phyloP scores from a whole-genome alignment of 2,329 filamentous ascomycete genomes.

The Pseudogymnoascus sp. region DNA sequence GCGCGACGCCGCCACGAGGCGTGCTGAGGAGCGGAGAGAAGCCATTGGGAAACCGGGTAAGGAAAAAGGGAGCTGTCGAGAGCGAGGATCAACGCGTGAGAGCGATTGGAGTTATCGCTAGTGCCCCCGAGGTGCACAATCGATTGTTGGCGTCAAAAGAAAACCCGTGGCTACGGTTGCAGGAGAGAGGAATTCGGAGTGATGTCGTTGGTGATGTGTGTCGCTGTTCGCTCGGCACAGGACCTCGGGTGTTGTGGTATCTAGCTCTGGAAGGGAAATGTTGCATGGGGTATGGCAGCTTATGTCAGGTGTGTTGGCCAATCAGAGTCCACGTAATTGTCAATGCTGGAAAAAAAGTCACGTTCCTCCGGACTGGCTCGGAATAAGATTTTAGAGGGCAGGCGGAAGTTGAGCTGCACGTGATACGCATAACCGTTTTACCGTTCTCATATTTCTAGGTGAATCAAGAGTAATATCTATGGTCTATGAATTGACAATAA shows the following conservation, averaged over 20 bases:
- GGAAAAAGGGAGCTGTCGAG: conserved; percentile 4
- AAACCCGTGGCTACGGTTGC: conserved; percentile 3
- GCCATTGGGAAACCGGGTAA: conserved; percentile 39
- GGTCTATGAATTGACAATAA: background rate
- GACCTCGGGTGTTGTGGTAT: conserved; percentile 10
- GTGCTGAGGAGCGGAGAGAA: conserved; percentile 51
- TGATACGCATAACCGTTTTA: background rate
- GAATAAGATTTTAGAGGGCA: background rate
- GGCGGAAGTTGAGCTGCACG: background rate
- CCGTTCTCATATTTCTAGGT: background rate
- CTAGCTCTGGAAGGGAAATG: conserved; percentile 7
- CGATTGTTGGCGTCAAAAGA: background rate
- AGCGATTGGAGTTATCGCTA: background rate
- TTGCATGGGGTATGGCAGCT: background rate
- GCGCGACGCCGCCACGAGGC: conserved; percentile 41
- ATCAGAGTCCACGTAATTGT: conserved; percentile 1
- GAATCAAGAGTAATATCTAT: background rate
- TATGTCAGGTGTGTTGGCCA: conserved; percentile 2
- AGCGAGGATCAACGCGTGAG: background rate
- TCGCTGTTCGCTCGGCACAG: conserved; percentile 4
- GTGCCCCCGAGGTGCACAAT: conserved; percentile 7
- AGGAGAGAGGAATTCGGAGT: background rate
- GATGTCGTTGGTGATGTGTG: conserved; percentile 8
- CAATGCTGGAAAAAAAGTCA: conserved; percentile 6
- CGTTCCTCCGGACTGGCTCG: conserved; percentile 5